Evolutionary conservation across 768 basidiomycete species (phyloP).

Genomic region (Termitomyces heimii): DNA sequence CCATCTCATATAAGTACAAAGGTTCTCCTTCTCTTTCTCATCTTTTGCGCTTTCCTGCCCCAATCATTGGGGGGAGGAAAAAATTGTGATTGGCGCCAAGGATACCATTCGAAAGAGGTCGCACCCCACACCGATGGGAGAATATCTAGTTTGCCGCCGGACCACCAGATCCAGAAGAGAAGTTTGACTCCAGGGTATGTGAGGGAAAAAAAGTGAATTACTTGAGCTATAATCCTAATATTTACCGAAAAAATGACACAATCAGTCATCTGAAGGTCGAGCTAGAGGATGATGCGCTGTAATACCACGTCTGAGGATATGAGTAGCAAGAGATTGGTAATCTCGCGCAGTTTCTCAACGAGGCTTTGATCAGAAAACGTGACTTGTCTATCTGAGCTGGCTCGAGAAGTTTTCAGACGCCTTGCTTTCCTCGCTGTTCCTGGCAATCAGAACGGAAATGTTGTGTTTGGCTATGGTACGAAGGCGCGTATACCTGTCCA

Average conservation of each 20-base stretch:
- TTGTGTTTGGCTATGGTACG: conserved; percentile 48
- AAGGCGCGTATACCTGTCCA: conserved; percentile 48
- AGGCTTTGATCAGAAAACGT: conserved; percentile 37
- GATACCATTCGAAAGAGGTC: conserved; percentile 63
- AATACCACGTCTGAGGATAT: conserved; percentile 29
- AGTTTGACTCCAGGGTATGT: conserved; percentile 81
- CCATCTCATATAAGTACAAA: conserved; percentile 9
- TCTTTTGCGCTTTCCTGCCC: conserved; percentile 13
- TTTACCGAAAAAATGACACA: not conserved
- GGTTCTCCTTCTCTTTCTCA: not conserved
- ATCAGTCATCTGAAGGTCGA: not conserved
- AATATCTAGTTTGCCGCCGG: conserved; percentile 63
- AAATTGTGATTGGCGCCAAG: conserved; percentile 63
- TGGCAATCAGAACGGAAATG: conserved; percentile 54
- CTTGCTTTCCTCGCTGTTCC: conserved; percentile 45
- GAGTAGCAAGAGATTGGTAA: too few species aligned
- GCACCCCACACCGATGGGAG: conserved; percentile 67
- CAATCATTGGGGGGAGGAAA: conserved; percentile 26
- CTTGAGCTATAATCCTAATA: conserved; percentile 78
- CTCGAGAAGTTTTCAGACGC: conserved; percentile 41
- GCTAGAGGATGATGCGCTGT: not conserved
- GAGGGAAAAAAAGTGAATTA: conserved; percentile 72
- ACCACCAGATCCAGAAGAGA: conserved; percentile 75
- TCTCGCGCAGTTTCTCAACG: too few species aligned
- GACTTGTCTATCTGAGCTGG: conserved; percentile 41